Evolutionary conservation across 2,329 filamentous ascomycete genomes (phyloP).

Genomic region (Penicillium sp.): DNA sequence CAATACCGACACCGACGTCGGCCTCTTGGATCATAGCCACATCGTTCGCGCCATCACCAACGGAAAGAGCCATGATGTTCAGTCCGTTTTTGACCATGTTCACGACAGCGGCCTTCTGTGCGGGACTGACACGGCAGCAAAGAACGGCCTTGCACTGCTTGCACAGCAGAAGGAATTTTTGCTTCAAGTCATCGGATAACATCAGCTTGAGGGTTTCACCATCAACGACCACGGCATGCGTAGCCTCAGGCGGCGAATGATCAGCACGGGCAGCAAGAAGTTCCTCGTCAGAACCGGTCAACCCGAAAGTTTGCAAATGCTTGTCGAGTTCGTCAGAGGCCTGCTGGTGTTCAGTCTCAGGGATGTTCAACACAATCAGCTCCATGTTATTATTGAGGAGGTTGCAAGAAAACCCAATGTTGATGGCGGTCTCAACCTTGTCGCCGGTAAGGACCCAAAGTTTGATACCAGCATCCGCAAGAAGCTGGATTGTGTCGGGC

Average conservation of each 20-base stretch:
- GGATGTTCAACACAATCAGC: conserved; percentile 81
- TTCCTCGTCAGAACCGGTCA: conserved; percentile 84
- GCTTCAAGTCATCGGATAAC: conserved; percentile 75
- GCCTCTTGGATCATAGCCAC: conserved; percentile 98
- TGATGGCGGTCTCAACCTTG: conserved; percentile 99
- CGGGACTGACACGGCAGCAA: conserved; percentile 94
- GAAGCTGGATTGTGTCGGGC: conserved; percentile 87
- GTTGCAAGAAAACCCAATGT: conserved; percentile 99
- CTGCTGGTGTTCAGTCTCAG: conserved; percentile 66
- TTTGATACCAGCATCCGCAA: conserved; percentile 93
- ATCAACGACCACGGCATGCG: conserved; percentile 91
- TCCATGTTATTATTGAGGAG: conserved; percentile 98
- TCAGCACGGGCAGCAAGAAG: conserved; percentile 74
- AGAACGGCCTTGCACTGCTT: conserved; percentile 96
- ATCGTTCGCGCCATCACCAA: conserved; percentile 93
- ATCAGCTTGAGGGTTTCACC: conserved; percentile 90
- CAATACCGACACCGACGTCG: conserved; percentile 94
- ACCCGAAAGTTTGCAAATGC: conserved; percentile 68
- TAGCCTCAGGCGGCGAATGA: conserved; percentile 81
- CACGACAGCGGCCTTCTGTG: conserved; percentile 96
- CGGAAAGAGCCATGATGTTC: conserved; percentile 92
- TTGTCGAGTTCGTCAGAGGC: conserved; percentile 73
- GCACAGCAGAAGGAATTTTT: conserved; percentile 92
- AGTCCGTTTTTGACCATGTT: conserved; percentile 91
- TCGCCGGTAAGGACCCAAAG: conserved; percentile 98